These are phyloP conservation scores for Solanum chmielewskii DNA, from an alignment of 257 asterid species.

Conservation along the genomic window DNA sequence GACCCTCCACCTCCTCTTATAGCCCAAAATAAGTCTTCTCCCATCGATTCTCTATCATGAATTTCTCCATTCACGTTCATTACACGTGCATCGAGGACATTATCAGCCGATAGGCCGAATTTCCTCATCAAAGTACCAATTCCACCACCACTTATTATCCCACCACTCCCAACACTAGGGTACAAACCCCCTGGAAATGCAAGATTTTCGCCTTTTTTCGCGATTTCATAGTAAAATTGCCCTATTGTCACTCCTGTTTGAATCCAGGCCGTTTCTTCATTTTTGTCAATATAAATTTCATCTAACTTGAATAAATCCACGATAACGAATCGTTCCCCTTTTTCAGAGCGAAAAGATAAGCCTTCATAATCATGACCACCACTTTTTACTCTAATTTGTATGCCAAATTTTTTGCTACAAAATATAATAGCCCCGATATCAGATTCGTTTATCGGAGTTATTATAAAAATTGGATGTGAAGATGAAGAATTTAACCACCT, in stretches of 20 bases:
- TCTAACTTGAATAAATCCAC: conserved; percentile 4
- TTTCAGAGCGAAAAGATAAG: conserved; percentile 3
- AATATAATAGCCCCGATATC: conserved; percentile 7
- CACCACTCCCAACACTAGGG: conserved; percentile 23
- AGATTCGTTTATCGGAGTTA: background rate
- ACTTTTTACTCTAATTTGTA: conserved; percentile 15
- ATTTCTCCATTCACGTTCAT: conserved; percentile 1
- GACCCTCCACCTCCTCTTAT: conserved; percentile 24
- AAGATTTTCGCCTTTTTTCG: background rate
- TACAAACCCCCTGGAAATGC: conserved; percentile 21
- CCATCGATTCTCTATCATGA: conserved; percentile 9
- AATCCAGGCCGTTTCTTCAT: conserved; percentile 15
- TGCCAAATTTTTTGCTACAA: background rate
- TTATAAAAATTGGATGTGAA: background rate
- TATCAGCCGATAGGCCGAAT: conserved; percentile 11
- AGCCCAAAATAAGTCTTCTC: conserved; percentile 21
- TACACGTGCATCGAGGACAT: conserved; percentile 13
- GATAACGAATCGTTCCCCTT: background rate
- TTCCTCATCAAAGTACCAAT: conserved; percentile 23
- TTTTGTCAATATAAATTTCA: background rate
- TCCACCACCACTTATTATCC: conserved; percentile 28
- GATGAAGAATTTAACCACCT: conserved; percentile 14
- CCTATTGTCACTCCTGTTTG: conserved; percentile 21
- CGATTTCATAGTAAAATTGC: conserved; percentile 10
- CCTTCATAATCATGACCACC: conserved; percentile 30